Percentiles rank a stretch among this genome's conserved stretches.
phyloP scores from a whole-genome alignment of 768 basidiomycete genomes.

The Astraeus odoratus region DNA sequence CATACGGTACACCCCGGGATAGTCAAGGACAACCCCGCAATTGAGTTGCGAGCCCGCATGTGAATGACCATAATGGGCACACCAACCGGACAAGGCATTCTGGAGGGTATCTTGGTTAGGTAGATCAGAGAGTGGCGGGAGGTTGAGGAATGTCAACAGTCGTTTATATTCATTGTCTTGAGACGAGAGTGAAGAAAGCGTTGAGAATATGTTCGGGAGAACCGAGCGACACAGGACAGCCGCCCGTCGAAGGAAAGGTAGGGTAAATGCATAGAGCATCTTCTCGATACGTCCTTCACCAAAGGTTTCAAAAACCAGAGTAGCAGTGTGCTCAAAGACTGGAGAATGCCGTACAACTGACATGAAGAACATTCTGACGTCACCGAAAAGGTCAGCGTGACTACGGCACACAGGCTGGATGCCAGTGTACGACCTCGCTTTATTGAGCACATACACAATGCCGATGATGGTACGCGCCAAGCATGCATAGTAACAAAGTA shows the following conservation, averaged over 20 bases:
- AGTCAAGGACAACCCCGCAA: constrained; percentile 76
- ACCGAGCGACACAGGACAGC: constrained; percentile 79
- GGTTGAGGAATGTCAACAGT: constrained; percentile 64
- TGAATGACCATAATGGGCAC: constrained; percentile 79
- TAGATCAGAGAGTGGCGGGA: constrained; percentile 73
- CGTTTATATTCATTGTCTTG: constrained; percentile 71
- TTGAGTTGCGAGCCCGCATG: constrained; percentile 74
- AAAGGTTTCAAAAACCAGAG: constrained; percentile 69
- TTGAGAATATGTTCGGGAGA: constrained; percentile 56
- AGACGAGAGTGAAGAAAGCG: constrained; percentile 28
- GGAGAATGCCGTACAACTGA: constrained; percentile 86
- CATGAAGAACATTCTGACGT: constrained; percentile 85
- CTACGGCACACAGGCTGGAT: constrained; percentile 38
- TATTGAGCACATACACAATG: constrained; percentile 75
- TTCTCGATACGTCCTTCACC: constrained; percentile 83
- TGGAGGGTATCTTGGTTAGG: constrained; percentile 83
- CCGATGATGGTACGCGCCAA: constrained; percentile 83
- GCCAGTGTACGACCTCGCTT: constrained; percentile 50
- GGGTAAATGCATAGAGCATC: constrained; percentile 77
- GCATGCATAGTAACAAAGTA: constrained; percentile 85
- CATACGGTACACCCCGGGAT: constrained; percentile 76
- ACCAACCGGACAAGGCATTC: constrained; percentile 86
- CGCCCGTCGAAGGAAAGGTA: constrained; percentile 87
- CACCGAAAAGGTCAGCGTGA: constrained; percentile 73
- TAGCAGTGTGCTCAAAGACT: constrained; percentile 79